These are phyloP conservation scores for Rutstroemia sp. DNA, from an alignment of 2,329 filamentous ascomycete species.

Conservation along the genomic window DNA sequence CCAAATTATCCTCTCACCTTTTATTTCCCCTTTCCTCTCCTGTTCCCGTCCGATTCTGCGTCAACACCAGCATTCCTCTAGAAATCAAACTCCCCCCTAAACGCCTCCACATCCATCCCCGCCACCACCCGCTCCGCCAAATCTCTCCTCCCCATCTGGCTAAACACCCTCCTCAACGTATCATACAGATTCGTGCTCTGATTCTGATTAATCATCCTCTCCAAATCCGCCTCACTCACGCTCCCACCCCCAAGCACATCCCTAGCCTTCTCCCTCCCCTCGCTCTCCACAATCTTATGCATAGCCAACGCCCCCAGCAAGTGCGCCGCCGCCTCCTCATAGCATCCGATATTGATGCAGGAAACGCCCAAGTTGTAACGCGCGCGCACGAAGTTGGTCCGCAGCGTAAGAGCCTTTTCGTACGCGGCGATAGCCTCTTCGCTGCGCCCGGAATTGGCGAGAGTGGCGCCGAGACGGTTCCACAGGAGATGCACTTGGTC, in stretches of 20 bases:
- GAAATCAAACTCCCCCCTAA: constrained; percentile 89
- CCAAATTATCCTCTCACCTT: neutral
- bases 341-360: constrained; percentile 96
- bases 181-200: constrained; percentile 96
- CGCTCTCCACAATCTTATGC: constrained; percentile 88
- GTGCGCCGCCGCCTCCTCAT: constrained; percentile 86
- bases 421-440: constrained; percentile 98
- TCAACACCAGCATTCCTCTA: too few relatives aligned
- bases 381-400: constrained; percentile 94
- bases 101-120: constrained; percentile 84
- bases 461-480: constrained; percentile 92
- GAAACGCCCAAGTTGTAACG: constrained; percentile 94
- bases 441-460: constrained; percentile 86
- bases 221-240: constrained; percentile 64
- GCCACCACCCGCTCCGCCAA: constrained; percentile 79
- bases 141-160: constrained; percentile 86
- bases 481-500: constrained; percentile 89
- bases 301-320: constrained; percentile 86
- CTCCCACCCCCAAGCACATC: constrained; percentile 64
- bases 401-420: constrained; percentile 80
- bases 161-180: constrained; percentile 89
- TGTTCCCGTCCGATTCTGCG: too few relatives aligned
- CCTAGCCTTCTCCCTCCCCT: constrained; percentile 73
- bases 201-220: constrained; percentile 89
- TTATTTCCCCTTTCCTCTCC: too few relatives aligned